Evolutionary conservation across 2,329 filamentous ascomycete species (phyloP).

Genomic region (Aspergillus sp.): DNA sequence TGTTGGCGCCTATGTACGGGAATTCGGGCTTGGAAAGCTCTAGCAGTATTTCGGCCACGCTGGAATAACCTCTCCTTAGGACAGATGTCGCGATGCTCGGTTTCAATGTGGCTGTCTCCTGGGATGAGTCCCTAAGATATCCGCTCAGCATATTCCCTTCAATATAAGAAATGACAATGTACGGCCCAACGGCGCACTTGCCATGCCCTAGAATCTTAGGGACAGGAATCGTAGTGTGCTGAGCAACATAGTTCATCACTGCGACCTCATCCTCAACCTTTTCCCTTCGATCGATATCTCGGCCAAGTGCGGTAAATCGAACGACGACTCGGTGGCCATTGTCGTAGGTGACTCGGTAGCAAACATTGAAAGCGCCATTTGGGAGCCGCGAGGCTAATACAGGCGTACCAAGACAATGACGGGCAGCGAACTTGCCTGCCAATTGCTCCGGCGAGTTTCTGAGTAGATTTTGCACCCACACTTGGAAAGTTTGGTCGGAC

Average conservation of each 20-base stretch:
- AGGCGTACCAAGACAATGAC: neutral
- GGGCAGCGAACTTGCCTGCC: neutral
- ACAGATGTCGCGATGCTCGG: slow-evolving; percentile 15
- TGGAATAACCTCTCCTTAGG: slow-evolving; percentile 24
- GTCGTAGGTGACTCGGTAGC: slow-evolving; percentile 2
- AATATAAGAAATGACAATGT: slow-evolving; percentile 27
- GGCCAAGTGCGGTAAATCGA: slow-evolving; percentile 30
- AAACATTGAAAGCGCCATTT: neutral
- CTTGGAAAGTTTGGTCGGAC: neutral
- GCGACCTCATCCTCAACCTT: slow-evolving; percentile 30
- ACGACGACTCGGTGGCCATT: slow-evolving; percentile 25
- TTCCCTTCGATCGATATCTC: slow-evolving; percentile 25
- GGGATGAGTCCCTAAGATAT: slow-evolving; percentile 22
- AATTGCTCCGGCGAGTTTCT: neutral
- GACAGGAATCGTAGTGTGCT: slow-evolving; percentile 26
- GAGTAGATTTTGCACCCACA: neutral
- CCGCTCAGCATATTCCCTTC: slow-evolving; percentile 20
- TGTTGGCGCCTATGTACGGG: slow-evolving; percentile 24
- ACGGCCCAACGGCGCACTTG: slow-evolving; percentile 21
- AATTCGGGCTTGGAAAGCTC: slow-evolving; percentile 27
- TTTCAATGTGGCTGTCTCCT: slow-evolving; percentile 14
- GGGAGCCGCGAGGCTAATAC: neutral
- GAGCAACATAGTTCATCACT: slow-evolving; percentile 25
- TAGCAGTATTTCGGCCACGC: slow-evolving; percentile 26
- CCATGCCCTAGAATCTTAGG: slow-evolving; percentile 23